Conservation (phyloP, 352 stramenopile genomes). For the Phytophthora rubi region DNA sequence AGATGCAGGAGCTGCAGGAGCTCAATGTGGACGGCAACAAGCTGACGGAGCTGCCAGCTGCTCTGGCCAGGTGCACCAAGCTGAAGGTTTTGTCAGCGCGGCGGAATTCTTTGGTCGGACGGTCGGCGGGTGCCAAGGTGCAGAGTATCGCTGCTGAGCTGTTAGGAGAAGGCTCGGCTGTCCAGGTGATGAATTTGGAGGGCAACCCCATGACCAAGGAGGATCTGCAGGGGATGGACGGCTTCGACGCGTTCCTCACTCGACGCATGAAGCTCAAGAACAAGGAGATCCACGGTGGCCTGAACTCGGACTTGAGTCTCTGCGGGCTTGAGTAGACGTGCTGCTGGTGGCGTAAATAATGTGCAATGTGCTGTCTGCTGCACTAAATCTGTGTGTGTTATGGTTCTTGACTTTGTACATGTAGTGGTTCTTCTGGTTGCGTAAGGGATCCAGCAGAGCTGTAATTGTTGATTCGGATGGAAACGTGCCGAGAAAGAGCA, state of each 20-base stretch:
- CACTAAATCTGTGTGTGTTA: constrained; percentile 11
- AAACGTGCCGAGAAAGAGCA: constrained; percentile 18
- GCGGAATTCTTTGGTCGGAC: constrained; percentile 52
- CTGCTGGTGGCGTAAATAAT: constrained; percentile 13
- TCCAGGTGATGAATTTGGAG: constrained; percentile 87
- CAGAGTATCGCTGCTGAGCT: constrained; percentile 69
- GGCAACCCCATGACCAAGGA: constrained; percentile 83
- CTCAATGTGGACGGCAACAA: constrained; percentile 73
- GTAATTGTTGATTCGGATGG: constrained; percentile 34
- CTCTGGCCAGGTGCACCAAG: constrained; percentile 64
- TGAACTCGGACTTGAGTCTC: constrained; percentile 82
- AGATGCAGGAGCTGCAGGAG: constrained; percentile 65
- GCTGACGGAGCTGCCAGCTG: constrained; percentile 48
- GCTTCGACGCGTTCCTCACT: constrained; percentile 74
- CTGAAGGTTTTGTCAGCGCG: constrained; percentile 79
- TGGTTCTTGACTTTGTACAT: constrained; percentile 12
- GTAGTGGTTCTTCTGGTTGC: constrained; percentile 11
- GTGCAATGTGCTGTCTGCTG: constrained; percentile 10
- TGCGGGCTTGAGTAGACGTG: constrained; percentile 72
- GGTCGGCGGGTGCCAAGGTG: constrained; percentile 10
- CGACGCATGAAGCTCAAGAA: constrained; percentile 86
- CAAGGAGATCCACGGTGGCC: constrained; percentile 85
- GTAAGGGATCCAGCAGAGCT: not conserved
- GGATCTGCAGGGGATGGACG: constrained; percentile 79
- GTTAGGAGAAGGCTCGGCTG: constrained; percentile 51